phyloP scores from a whole-genome alignment of 441 rosid genomes.

The Corymbia calophylla region DNA sequence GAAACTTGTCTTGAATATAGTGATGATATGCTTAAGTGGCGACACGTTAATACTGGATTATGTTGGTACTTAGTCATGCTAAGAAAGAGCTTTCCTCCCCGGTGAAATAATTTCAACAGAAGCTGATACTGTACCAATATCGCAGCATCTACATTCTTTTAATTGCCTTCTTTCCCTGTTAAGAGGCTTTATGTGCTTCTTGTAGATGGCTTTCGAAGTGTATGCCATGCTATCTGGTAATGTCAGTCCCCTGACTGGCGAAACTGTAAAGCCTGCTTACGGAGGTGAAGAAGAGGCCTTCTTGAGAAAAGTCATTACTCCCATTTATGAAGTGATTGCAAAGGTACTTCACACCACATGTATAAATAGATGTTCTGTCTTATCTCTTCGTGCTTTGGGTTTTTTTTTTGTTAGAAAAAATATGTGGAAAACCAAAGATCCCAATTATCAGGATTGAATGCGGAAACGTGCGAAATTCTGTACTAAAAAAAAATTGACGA shows the following conservation, averaged over 20 bases:
- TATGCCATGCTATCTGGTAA: conserved; percentile 94
- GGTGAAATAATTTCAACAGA: neutral
- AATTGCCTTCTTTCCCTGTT: neutral
- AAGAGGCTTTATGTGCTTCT: neutral
- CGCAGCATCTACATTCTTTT: neutral
- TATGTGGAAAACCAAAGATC: too few relatives aligned
- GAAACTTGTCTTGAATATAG: neutral
- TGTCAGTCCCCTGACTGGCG: conserved; percentile 95
- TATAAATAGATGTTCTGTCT: neutral
- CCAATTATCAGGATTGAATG: too few relatives aligned
- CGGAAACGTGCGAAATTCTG: too few relatives aligned
- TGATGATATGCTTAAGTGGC: too few relatives aligned
- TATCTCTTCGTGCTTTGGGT: conserved; percentile 1
- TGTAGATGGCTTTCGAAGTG: conserved; percentile 93
- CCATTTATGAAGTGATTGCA: conserved; percentile 74
- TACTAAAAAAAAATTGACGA: too few relatives aligned
- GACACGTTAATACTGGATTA: neutral
- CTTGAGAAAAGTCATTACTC: conserved; percentile 81
- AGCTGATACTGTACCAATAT: neutral
- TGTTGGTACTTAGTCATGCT: neutral
- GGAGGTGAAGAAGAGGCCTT: conserved; percentile 98
- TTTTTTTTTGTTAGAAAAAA: too few relatives aligned
- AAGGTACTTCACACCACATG: conserved; percentile 27
- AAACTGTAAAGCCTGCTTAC: conserved; percentile 87
- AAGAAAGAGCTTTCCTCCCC: neutral